These are phyloP conservation scores for Biscogniauxia mediterranea DNA, from an alignment of 2,329 filamentous ascomycete genomes.

Conservation along the genomic window DNA sequence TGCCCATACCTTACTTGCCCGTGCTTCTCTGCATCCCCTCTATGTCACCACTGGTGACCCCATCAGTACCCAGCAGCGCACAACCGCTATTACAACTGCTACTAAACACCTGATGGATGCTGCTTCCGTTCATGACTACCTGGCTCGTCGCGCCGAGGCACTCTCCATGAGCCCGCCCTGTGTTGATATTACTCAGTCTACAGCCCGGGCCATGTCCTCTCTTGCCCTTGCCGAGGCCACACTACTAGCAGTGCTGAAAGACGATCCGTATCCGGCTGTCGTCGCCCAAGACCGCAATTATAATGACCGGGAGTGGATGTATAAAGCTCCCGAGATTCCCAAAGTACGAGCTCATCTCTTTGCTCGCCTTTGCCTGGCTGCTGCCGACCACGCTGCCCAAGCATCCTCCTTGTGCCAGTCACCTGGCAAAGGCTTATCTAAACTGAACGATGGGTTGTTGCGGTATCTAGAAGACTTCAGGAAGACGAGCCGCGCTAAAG, in stretches of 20 bases:
- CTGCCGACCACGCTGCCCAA: conserved; percentile 80
- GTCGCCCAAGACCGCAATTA: conserved; percentile 80
- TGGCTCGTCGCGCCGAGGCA: conserved; percentile 56
- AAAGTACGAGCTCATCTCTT: conserved; percentile 88
- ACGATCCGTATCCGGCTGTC: conserved; percentile 85
- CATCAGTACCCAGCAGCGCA: conserved; percentile 63
- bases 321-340: conserved; percentile 80
- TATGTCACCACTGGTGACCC: conserved; percentile 64
- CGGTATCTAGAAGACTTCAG: conserved; percentile 75
- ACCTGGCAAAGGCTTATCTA: conserved; percentile 39
- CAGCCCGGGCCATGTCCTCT: conserved; percentile 55
- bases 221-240: conserved; percentile 86
- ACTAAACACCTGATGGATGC: conserved; percentile 77
- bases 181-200: conserved; percentile 52
- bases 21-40: conserved; percentile 69
- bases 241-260: conserved; percentile 84
- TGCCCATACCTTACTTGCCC: conserved; percentile 69
- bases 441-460: conserved; percentile 63
- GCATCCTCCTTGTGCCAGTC: conserved; percentile 55
- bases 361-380: conserved; percentile 81
- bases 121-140: conserved; percentile 72
- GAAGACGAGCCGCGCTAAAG: conserved; percentile 74
- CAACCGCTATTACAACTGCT: conserved; percentile 66
- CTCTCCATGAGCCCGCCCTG: conserved; percentile 43
- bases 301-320: conserved; percentile 94